Evolutionary conservation across 306 rosid genomes (phyloP).

Genomic region (Adenanthera pavonina): DNA sequence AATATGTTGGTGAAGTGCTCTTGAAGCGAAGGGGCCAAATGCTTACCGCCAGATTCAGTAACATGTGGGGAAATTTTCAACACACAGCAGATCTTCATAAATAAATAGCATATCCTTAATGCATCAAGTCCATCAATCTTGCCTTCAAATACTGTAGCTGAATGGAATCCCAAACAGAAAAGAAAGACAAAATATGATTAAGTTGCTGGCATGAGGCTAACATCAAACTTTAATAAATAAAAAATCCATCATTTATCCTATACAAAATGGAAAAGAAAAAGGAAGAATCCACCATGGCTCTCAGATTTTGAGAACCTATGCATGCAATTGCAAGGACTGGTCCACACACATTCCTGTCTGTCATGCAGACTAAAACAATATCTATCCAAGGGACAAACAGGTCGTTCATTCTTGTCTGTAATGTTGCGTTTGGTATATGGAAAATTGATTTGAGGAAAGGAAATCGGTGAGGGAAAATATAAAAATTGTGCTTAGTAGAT

Average conservation of each 20-base stretch:
- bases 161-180: conserved; percentile 34
- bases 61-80: conserved; percentile 56
- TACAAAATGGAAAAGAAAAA: background rate
- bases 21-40: conserved; percentile 50
- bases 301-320: conserved; percentile 17
- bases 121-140: conserved; percentile 65
- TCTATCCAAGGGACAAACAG: too few relatives aligned
- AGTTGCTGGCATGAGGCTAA: conserved; percentile 22
- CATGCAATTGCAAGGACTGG: conserved; percentile 29
- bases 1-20: conserved; percentile 46
- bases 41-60: conserved; percentile 36
- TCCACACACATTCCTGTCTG: background rate
- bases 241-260: background rate
- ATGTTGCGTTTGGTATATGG: too few relatives aligned
- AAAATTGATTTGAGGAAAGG: too few relatives aligned
- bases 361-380: too few relatives aligned
- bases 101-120: conserved; percentile 64
- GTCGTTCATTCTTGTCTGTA: too few relatives aligned
- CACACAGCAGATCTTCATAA: conserved; percentile 72
- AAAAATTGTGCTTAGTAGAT: too few relatives aligned
- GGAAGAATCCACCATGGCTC: background rate
- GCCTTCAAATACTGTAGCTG: conserved; percentile 62
- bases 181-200: background rate
- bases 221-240: background rate
- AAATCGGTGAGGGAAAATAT: too few relatives aligned